Conservation (phyloP, 148 eudicot species). For the Persicaria tinctoria region DNA sequence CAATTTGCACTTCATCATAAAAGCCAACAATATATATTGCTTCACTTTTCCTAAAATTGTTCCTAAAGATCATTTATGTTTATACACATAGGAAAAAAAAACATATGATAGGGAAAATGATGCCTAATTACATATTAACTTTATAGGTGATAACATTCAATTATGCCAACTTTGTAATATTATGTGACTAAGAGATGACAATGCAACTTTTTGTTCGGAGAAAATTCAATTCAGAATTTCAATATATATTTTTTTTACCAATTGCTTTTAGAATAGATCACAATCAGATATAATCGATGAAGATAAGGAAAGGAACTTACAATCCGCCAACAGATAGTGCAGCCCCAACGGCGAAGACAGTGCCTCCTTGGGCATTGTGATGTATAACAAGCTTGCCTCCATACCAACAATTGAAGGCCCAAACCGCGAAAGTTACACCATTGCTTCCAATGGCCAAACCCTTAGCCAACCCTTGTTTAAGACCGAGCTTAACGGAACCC, state of each 20-base stretch:
- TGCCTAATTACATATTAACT: too few relatives aligned
- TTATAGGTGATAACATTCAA: too few relatives aligned
- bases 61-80: too few relatives aligned
- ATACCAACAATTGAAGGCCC: conserved; percentile 26
- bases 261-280: neutral
- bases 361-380: conserved; percentile 30
- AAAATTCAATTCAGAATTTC: too few relatives aligned
- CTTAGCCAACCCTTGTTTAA: conserved; percentile 30
- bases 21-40: neutral
- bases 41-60: too few relatives aligned
- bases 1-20: neutral
- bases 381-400: conserved; percentile 28
- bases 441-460: conserved; percentile 32
- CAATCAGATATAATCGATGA: neutral
- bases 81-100: too few relatives aligned
- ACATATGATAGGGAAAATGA: too few relatives aligned
- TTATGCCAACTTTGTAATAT: too few relatives aligned
- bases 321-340: conserved; percentile 23
- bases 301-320: conserved; percentile 15
- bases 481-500: conserved; percentile 26
- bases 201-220: too few relatives aligned
- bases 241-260: neutral
- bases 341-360: conserved; percentile 23
- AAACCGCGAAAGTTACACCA: conserved; percentile 23
- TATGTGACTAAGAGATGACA: too few relatives aligned